Base-by-base conservation (phyloP, 2,329 filamentous ascomycete species). In the Hypoxylon sp. region DNA sequence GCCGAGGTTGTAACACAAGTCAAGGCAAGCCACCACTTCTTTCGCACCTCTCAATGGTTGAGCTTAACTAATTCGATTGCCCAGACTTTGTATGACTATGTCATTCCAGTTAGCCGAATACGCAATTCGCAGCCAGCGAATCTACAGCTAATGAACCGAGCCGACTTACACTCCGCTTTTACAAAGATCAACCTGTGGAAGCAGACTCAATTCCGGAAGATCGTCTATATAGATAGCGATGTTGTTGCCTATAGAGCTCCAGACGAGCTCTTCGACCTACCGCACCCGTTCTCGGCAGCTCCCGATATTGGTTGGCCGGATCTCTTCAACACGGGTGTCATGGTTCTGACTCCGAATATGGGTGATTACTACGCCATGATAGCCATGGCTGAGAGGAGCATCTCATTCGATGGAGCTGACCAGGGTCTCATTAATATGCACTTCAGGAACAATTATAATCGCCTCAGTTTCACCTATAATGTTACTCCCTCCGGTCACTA, bases 301-400 rank as follows among this genome's bases (percentile, higher is more conserved):
- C 95, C 96, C 33, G 96, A 99, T 80, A 94, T 98, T 75, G 96
- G 96, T 74, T 99, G 96, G 96, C 96, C 96, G 35, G 96, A 99
- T 82, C 88, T 95, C 68, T 98, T 98, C 89, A 99, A 99, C 82
- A 94, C 92, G n/a, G 96, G 96, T 76, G 90, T 99, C 74, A 97
- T 99, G 94, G 94, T 94, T 37, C 82, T 99, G 66, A 91, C 87
- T 14, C 96, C 96, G 35, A 92, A 95, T 81, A 85, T 95, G 87
- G 92, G 91, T 64, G 95, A 97, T 73, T 98, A 95, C 81, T 91
- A 94, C 81, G 92, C 93, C 46, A 86, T 99, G 77, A 85, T 90
- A 71, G 93, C 92, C 70, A 90, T 98, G 85, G 94, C 96, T 27
- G 88, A 94, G 74, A 86, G 90, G 61, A 95, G 95, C 27, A 92